Conservation (phyloP, 371 early-diverging fungal genomes). For the Mortierella sp. region DNA sequence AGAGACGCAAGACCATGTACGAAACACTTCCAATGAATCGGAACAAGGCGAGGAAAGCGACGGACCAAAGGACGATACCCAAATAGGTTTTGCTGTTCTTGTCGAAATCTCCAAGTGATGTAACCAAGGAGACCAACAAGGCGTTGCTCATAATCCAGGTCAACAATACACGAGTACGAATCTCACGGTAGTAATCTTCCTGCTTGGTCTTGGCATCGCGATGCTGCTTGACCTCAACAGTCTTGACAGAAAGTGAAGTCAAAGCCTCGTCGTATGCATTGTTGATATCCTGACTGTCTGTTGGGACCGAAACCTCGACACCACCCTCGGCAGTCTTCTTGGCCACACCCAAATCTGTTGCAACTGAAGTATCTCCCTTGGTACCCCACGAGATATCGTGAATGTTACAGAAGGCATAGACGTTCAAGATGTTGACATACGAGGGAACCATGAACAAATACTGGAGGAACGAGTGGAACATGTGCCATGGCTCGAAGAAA, state of each 20-base stretch:
- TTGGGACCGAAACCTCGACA: constrained; percentile 74
- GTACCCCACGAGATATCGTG: constrained; percentile 93
- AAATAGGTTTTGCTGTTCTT: constrained; percentile 64
- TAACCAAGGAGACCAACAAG: constrained; percentile 72
- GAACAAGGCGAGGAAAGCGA: constrained; percentile 82
- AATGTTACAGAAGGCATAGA: constrained; percentile 80
- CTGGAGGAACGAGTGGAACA: constrained; percentile 74
- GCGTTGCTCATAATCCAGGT: constrained; percentile 89
- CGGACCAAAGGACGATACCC: constrained; percentile 91
- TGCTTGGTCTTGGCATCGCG: constrained; percentile 85
- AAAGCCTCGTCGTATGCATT: constrained; percentile 81
- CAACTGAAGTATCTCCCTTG: constrained; percentile 82
- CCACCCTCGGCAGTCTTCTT: constrained; percentile 60
- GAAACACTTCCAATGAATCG: constrained; percentile 85
- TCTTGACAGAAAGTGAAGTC: constrained; percentile 62
- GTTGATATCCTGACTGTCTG: constrained; percentile 84
- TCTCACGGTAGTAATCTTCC: constrained; percentile 91
- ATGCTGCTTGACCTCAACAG: constrained; percentile 66
- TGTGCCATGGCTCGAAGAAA: constrained; percentile 76
- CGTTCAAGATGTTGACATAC: constrained; percentile 73
- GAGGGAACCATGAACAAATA: constrained; percentile 73
- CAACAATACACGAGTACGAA: constrained; percentile 89
- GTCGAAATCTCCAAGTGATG: constrained; percentile 40
- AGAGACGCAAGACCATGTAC: constrained; percentile 74
- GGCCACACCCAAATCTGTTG: constrained; percentile 75